Evolutionary conservation across 371 early-diverging fungal genomes (phyloP), one percentile per base, ranked within the genome.

Genomic region (Mortierella sp.): DNA sequence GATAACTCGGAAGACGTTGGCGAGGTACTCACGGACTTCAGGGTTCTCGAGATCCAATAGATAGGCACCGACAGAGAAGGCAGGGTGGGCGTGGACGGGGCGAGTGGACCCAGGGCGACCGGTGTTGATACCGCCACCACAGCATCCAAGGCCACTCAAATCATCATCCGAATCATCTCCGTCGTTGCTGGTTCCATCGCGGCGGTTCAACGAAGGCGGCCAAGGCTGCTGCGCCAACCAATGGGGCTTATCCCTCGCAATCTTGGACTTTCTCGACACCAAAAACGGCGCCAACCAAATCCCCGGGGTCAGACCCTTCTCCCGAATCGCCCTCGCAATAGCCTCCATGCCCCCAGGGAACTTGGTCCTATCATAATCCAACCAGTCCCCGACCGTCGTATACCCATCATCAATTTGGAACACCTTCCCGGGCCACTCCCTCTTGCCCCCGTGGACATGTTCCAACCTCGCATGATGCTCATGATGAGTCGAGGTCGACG

Each of bases 361-460:
- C 74, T 90, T 91, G 48, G 79, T 71, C 51, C 84, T 90, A 74
- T 92, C 87, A 1, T 87, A 89, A 18, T 75, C 76, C 5, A 93
- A 82, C 92, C 93, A 93, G 68, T 93, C 93, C 21, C 93, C 93
- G 55, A 93, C 91, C 24, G 90, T 88, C 0, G 91, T 91, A 70
- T 89, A 93, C 3, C 93, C 93, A 76, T 93, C 93, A 70, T 93
- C 92, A 38, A 93, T 91, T 80, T 93, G 93, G 72, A 93, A 91
- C 11, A 92, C 90, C 63, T 91, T 86, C 75, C 90, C 91, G 1
- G 93, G 91, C 80, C 91, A 92, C 10, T 56, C 77, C 0, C 21
- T n/a, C 8, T 65, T 65, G 4, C 38, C 65, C 1, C 65, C 65
- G 38, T 65, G 65, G 5, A 41, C 6, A 35, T 65, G 65, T 0